Percentiles rank a stretch among this genome's conserved stretches.
phyloP scores from a whole-genome alignment of 805 yeast species.

The Pichia manshurica region DNA sequence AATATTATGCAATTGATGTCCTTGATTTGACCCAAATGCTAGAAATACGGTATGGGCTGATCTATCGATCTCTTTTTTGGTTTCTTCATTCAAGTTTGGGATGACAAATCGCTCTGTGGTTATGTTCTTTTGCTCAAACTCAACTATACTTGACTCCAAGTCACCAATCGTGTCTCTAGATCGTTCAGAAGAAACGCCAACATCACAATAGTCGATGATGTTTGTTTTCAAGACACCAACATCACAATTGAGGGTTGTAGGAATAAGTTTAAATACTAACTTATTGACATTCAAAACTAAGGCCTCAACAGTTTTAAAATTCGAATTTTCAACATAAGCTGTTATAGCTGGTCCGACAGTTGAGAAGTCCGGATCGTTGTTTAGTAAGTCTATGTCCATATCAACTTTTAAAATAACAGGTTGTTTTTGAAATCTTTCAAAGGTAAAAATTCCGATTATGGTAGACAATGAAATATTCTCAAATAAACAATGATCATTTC shows the following conservation, averaged over 20 bases:
- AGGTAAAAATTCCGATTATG: constrained; percentile 88
- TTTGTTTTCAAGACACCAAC: constrained; percentile 80
- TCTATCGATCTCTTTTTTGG: constrained; percentile 3
- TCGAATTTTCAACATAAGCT: constrained; percentile 64
- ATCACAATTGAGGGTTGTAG: constrained; percentile 19
- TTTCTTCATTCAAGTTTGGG: constrained; percentile 29
- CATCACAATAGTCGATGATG: constrained; percentile 81
- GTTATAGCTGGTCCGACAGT: constrained; percentile 43
- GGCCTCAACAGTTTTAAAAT: constrained; percentile 91
- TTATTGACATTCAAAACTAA: constrained; percentile 65
- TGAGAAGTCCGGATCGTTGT: constrained; percentile 33
- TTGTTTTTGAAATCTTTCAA: constrained; percentile 80
- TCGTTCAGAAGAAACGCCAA: constrained; percentile 74
- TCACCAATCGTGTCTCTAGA: constrained; percentile 34
- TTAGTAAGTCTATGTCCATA: constrained; percentile 28
- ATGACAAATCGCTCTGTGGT: constrained; percentile 18
- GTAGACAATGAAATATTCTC: constrained; percentile 32
- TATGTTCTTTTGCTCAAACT: constrained; percentile 18
- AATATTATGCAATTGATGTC: constrained; percentile 63
- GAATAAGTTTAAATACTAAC: constrained; percentile 19
- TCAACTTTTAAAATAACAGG: constrained; percentile 60
- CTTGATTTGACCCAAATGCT: constrained; percentile 88
- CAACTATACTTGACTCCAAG: constrained; percentile 15
- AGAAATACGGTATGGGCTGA: constrained; percentile 53
- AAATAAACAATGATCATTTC: constrained; percentile 2